Evolutionary conservation across 331 rosid genomes (phyloP).

Genomic region (Malus hybrid): DNA sequence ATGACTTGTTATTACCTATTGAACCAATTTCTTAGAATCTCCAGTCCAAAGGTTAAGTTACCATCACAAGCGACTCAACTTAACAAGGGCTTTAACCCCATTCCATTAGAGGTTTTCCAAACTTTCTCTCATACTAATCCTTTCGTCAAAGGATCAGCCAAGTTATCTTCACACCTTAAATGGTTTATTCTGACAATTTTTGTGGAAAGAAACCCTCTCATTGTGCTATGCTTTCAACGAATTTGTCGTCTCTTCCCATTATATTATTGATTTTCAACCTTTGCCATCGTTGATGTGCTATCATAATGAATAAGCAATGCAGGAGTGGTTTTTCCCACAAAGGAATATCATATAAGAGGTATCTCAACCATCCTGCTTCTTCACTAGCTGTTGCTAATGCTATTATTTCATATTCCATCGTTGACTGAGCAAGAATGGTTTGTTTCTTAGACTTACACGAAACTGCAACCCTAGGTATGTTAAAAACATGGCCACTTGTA

Average conservation of each 20-base stretch:
- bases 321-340: too few species aligned
- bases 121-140: too few species aligned
- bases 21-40: background rate
- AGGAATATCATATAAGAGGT: too few species aligned
- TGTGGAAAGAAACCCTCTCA: background rate
- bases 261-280: too few species aligned
- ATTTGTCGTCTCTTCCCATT: background rate
- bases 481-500: too few species aligned
- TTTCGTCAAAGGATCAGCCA: background rate
- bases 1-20: background rate
- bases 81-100: background rate
- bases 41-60: background rate
- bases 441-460: background rate
- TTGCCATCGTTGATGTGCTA: accelerated
- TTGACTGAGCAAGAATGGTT: background rate
- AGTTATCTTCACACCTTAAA: background rate
- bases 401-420: background rate
- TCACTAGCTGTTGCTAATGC: background rate
- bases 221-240: too few species aligned
- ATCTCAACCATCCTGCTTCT: background rate
- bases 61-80: background rate
- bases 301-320: too few species aligned
- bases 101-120: background rate
- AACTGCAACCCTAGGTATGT: too few species aligned
- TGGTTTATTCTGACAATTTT: accelerated